Conservation (phyloP, 768 basidiomycete genomes). For the Coprinellus micaceus region DNA sequence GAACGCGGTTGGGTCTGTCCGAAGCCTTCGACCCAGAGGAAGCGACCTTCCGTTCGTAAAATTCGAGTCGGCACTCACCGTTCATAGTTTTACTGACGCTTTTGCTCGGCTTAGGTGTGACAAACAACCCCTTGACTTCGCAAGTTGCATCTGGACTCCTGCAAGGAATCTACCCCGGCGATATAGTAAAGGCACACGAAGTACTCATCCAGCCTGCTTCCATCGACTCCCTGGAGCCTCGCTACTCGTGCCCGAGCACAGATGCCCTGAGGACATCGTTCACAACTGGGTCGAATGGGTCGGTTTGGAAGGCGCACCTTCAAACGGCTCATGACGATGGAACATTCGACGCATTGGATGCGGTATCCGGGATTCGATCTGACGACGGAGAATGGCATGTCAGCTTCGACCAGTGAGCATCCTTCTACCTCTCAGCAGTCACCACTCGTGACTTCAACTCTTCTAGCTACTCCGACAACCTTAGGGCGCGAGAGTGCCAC, state of each 20-base stretch:
- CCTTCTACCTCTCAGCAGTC: neutral
- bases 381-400: slow-evolving; percentile 47
- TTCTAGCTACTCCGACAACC: slow-evolving; percentile 47
- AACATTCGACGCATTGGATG: slow-evolving; percentile 41
- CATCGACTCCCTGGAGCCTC: slow-evolving; percentile 48
- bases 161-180: slow-evolving; percentile 40
- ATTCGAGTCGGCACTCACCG: neutral
- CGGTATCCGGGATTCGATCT: slow-evolving; percentile 37
- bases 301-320: slow-evolving; percentile 42
- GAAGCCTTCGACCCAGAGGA: slow-evolving; percentile 27
- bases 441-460: neutral
- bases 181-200: slow-evolving; percentile 22
- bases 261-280: slow-evolving; percentile 30
- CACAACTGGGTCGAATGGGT: slow-evolving; percentile 34
- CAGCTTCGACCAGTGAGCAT: slow-evolving; percentile 47
- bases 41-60: slow-evolving; percentile 35
- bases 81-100: neutral
- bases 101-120: slow-evolving; percentile 37
- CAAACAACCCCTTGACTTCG: slow-evolving; percentile 51
- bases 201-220: slow-evolving; percentile 37
- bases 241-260: slow-evolving; percentile 39
- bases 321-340: slow-evolving; percentile 22
- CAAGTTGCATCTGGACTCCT: slow-evolving; percentile 48
- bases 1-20: slow-evolving; percentile 35
- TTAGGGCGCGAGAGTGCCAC: slow-evolving; percentile 50